Conservation (phyloP, 2,329 filamentous ascomycete species). For the Aspergillus sp. region DNA sequence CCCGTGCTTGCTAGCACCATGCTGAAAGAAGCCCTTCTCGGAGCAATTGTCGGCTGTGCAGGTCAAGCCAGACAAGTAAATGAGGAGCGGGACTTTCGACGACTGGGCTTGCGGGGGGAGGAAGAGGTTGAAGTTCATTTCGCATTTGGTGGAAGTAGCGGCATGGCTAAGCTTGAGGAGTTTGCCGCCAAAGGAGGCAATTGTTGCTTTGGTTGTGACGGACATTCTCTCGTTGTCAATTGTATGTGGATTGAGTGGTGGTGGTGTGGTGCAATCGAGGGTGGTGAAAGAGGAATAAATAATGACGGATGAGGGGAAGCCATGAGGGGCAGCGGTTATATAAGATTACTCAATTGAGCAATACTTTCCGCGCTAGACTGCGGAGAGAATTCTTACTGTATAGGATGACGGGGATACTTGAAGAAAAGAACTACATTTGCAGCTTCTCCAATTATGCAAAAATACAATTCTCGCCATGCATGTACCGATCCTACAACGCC, state of each 20-base stretch:
- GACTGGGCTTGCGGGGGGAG: slow-evolving; percentile 64
- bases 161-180: slow-evolving; percentile 89
- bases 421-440: not conserved
- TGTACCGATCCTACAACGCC: not conserved
- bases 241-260: slow-evolving; percentile 1
- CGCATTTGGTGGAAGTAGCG: slow-evolving; percentile 69
- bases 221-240: slow-evolving; percentile 49
- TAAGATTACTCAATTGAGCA: not conserved
- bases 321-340: not conserved
- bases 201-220: slow-evolving; percentile 83
- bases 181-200: slow-evolving; percentile 87
- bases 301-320: slow-evolving; percentile 21
- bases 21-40: slow-evolving; percentile 84
- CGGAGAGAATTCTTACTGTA: not conserved
- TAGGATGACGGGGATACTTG: not conserved
- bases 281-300: slow-evolving; percentile 3
- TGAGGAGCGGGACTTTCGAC: slow-evolving; percentile 71
- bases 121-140: slow-evolving; percentile 91
- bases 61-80: slow-evolving; percentile 90
- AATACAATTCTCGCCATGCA: not conserved
- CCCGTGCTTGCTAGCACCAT: slow-evolving; percentile 67
- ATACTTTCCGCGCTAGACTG: not conserved
- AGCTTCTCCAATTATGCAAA: not conserved
- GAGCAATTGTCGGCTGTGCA: slow-evolving; percentile 80
- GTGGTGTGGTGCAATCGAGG: not conserved